Evolutionary conservation across 345 rosid genomes (phyloP).

Genomic region (Psidium guajava): DNA sequence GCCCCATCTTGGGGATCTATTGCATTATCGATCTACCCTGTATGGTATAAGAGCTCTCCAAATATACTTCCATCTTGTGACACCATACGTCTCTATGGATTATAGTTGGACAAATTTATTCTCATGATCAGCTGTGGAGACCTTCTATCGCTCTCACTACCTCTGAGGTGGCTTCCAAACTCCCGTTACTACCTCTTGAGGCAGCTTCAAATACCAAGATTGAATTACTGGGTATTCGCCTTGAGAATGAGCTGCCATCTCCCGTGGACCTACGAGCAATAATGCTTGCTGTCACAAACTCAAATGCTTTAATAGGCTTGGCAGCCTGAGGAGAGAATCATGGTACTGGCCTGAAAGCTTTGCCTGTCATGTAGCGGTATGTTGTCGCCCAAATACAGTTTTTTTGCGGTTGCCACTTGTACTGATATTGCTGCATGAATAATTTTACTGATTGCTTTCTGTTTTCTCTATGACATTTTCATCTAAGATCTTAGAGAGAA

Average conservation of each 20-base stretch:
- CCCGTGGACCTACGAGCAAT: not conserved
- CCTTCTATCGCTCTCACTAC: not conserved
- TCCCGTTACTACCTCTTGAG: not conserved
- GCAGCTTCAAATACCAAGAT: not conserved
- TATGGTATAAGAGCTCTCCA: not conserved
- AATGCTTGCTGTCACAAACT: not conserved
- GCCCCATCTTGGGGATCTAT: not conserved
- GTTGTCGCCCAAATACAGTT: not conserved
- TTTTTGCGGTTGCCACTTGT: not conserved
- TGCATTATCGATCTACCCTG: not conserved
- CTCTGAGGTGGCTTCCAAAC: not conserved
- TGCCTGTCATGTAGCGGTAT: not conserved
- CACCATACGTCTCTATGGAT: not conserved
- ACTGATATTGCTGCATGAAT: not conserved
- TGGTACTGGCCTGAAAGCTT: not conserved
- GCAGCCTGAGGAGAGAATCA: not conserved
- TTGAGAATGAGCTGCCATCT: not conserved
- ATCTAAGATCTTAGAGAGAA: not conserved
- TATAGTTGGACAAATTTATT: not conserved
- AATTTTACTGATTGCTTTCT: not conserved
- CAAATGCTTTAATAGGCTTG: not conserved
- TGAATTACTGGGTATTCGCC: not conserved
- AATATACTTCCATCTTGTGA: not conserved
- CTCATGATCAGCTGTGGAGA: not conserved
- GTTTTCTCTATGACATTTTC: not conserved